Conservation (phyloP, 495 filamentous ascomycete genomes). For the Annulohypoxylon bovei region DNA sequence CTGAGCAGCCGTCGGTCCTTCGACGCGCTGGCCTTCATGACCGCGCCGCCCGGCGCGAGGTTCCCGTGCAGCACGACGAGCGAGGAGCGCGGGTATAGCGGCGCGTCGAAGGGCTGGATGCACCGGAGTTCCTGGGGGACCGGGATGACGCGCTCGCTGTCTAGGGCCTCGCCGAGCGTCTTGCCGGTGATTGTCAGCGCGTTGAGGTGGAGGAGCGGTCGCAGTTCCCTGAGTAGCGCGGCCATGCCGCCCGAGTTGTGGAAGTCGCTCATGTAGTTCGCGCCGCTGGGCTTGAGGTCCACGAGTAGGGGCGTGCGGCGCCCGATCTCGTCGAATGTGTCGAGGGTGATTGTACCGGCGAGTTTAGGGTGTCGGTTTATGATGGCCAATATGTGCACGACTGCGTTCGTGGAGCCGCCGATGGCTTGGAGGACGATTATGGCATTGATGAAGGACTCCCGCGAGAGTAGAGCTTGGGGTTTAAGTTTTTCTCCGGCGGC, state of each 20-base stretch:
- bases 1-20: constrained; percentile 61
- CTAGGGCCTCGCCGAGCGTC: constrained; percentile 66
- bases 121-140: constrained; percentile 52
- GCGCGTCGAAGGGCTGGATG: constrained; percentile 62
- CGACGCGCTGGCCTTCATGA: constrained; percentile 71
- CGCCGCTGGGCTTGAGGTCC: constrained; percentile 73
- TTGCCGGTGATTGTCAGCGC: constrained; percentile 67
- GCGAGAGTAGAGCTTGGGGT: constrained; percentile 67
- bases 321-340: constrained; percentile 69
- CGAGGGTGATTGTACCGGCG: constrained; percentile 63
- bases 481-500: constrained; percentile 46
- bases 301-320: constrained; percentile 67
- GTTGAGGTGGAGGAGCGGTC: constrained; percentile 65
- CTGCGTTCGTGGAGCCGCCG: constrained; percentile 74
- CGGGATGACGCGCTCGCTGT: constrained; percentile 55
- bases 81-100: constrained; percentile 65
- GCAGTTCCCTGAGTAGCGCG: constrained; percentile 64
- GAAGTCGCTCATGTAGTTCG: constrained; percentile 78
- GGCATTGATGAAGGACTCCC: constrained; percentile 72
- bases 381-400: constrained; percentile 74
- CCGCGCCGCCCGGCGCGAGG: constrained; percentile 62
- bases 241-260: constrained; percentile 74
- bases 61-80: constrained; percentile 66
- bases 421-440: constrained; percentile 75
- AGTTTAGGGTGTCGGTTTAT: constrained; percentile 66